phyloP scores from a whole-genome alignment of 2,329 filamentous ascomycete species.

The Beauveria asiatica region DNA sequence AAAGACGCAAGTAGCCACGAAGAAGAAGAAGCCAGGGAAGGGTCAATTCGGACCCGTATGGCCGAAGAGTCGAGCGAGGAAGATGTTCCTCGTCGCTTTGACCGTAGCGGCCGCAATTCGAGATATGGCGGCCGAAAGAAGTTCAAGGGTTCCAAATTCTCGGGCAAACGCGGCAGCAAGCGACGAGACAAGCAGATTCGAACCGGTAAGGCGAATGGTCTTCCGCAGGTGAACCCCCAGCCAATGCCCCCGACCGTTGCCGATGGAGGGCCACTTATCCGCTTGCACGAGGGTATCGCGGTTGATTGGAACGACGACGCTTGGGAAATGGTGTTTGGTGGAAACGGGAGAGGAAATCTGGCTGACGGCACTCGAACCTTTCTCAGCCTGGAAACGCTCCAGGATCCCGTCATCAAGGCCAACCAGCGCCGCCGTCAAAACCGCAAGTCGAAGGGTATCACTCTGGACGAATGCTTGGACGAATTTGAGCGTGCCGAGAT shows the following conservation, averaged over 20 bases:
- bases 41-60: conserved; percentile 42
- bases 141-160: conserved; percentile 35
- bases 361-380: conserved; percentile 55
- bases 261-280: conserved; percentile 57
- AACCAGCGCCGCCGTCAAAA: conserved; percentile 56
- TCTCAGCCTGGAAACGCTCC: conserved; percentile 40
- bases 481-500: conserved; percentile 94
- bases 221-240: conserved; percentile 23
- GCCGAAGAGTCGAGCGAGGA: conserved; percentile 51
- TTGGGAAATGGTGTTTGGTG: conserved; percentile 62
- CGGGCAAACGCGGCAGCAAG: conserved; percentile 42
- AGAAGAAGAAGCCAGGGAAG: conserved; percentile 27
- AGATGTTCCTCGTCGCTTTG: conserved; percentile 23
- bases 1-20: conserved; percentile 47
- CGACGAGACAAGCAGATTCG: conserved; percentile 35
- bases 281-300: conserved; percentile 75
- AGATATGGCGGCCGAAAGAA: conserved; percentile 34
- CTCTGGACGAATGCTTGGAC: conserved; percentile 81
- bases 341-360: conserved; percentile 22
- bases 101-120: conserved; percentile 15
- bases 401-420: conserved; percentile 57
- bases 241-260: conserved; percentile 30
- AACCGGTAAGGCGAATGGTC: conserved; percentile 28
- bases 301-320: conserved; percentile 74
- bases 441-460: conserved; percentile 54